Evolutionary conservation across 2,329 filamentous ascomycete genomes (phyloP), one percentile per base, ranked within the genome.

Genomic region (Arachnopeziza araneosa): DNA sequence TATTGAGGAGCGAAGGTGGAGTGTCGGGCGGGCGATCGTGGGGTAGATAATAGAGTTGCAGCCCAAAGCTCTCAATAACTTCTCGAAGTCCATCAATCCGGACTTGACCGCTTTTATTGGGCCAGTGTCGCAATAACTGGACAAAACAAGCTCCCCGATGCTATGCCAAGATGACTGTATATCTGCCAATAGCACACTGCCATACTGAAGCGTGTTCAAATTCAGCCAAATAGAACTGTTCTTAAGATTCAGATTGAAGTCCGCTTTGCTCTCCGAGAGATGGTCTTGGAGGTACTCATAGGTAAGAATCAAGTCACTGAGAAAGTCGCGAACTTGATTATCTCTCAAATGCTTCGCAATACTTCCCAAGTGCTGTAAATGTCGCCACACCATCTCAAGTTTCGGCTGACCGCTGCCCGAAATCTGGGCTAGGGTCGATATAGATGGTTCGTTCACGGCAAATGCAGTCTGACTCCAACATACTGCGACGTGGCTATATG

Each of bases 381-480:
- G 64, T 50, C 49, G 56, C 64, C 60, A 67, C 6, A 69, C 66
- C 51, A 61, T 57, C 1, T 51, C 14, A 17, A 63, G 53, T 0
- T n/a, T 2, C 9, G 67, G 66, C 17, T 55, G 24, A 6, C 63
- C 60, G 1, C 59, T 49, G 3, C 50, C 22, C 6, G 23, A 4
- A 9, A 62, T 52, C 1, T 52, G 50, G 23, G 19, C 24, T 3
- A 68, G 49, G 17, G 65, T 54, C 23, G 65, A 57, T 52, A 8
- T 9, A 22, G 60, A 62, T 9, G 67, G 68, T 30, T 63, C 32
- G 19, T 61, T 51, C 26, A 50, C 8, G 1, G 61, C 50, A 54
- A 69, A 70, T n/a, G 63, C 52, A 3, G 60, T 66, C 23, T 69
- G 66, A 24, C 63, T 69, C 67, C 67, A 70, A 30, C 68, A 69